Percentiles rank a stretch among this genome's conserved stretches.
Evolutionary conservation across 331 rosid species (phyloP).

Genomic region (Quercus phellos): DNA sequence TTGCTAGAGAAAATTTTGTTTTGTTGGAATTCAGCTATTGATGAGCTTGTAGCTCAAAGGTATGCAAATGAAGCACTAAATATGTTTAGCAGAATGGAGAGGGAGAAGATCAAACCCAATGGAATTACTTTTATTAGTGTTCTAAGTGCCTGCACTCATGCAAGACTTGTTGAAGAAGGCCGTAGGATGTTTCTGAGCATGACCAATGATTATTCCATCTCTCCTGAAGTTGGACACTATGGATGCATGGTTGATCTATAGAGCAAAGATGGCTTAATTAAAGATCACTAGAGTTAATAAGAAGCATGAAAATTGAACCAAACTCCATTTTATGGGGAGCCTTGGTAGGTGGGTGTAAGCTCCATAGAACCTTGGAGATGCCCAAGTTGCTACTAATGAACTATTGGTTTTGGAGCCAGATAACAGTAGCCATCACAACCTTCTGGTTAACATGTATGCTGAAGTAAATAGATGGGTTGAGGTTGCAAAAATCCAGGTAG

Average conservation of each 20-base stretch:
- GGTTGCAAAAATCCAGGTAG: conserved; percentile 47
- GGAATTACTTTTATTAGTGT: conserved; percentile 63
- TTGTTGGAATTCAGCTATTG: conserved; percentile 78
- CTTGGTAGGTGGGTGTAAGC: conserved; percentile 69
- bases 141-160: conserved; percentile 46
- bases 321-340: conserved; percentile 80
- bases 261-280: conserved; percentile 73
- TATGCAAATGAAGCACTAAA: conserved; percentile 41
- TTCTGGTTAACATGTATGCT: conserved; percentile 11
- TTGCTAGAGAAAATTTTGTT: conserved; percentile 58
- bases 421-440: too few species aligned
- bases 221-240: conserved; percentile 59
- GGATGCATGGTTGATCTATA: conserved; percentile 84
- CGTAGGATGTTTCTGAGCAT: conserved; percentile 48
- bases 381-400: conserved; percentile 40
- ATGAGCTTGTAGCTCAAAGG: conserved; percentile 74
- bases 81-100: conserved; percentile 62
- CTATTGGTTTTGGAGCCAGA: conserved; percentile 19
- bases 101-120: conserved; percentile 53
- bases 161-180: conserved; percentile 47
- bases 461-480: conserved; percentile 59
- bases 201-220: conserved; percentile 40
- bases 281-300: conserved; percentile 55
- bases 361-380: conserved; percentile 52
- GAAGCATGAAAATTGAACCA: conserved; percentile 48